Evolutionary conservation across 805 yeast species (phyloP).

Genomic region (Babjeviella inositovora): DNA sequence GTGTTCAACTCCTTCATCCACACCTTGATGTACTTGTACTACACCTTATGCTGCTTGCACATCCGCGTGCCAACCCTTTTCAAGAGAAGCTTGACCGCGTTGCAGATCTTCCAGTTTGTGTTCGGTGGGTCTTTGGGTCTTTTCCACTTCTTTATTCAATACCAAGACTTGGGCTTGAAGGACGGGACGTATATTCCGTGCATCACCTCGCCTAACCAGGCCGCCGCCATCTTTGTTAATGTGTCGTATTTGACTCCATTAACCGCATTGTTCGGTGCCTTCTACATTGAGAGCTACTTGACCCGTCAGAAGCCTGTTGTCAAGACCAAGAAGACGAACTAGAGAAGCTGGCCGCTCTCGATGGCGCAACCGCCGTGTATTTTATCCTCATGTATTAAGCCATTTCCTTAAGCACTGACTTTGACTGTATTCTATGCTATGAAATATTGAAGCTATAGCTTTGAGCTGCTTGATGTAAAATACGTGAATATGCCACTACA

Average conservation of each 20-base stretch:
- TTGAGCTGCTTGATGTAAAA: no score
- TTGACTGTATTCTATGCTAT: no score
- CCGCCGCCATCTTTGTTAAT: constrained; percentile 44
- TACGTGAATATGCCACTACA: no score
- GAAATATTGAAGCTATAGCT: no score
- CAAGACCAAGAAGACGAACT: constrained; percentile 1
- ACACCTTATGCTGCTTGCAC: constrained; percentile 40
- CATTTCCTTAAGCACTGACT: no score
- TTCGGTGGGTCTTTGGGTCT: constrained; percentile 57
- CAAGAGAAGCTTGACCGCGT: constrained; percentile 44
- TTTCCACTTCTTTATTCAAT: constrained; percentile 43
- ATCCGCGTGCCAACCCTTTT: constrained; percentile 37
- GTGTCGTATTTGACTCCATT: constrained; percentile 53
- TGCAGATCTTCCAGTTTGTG: constrained; percentile 56
- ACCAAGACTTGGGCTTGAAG: constrained; percentile 28
- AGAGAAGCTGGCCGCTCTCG: no score
- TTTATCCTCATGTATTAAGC: no score
- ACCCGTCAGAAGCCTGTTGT: constrained; percentile 7
- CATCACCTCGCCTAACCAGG: constrained; percentile 40
- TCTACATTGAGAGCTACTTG: constrained; percentile 43
- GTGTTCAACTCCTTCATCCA: constrained; percentile 71
- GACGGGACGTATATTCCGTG: no score
- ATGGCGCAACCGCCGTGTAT: no score
- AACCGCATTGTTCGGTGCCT: constrained; percentile 48
- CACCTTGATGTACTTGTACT: constrained; percentile 60